Base-by-base conservation (phyloP, 306 rosid genomes). In the Quillaja saponaria region DNA sequence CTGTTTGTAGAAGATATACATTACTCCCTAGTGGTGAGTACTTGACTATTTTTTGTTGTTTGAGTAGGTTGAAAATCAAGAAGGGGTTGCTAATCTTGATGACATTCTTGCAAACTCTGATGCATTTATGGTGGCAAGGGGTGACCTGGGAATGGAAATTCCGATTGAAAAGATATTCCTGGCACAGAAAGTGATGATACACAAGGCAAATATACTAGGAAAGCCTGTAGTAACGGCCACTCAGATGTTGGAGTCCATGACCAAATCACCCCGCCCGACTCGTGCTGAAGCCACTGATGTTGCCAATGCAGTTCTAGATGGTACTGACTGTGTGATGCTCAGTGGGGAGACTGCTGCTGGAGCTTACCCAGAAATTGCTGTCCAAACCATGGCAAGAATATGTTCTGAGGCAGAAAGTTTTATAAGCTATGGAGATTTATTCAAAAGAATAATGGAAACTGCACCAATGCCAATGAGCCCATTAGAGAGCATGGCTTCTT, bases 271-370 rank as follows among this genome's bases (percentile, higher is more conserved):
- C 6, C 64, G 81, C 34, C 85, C 85, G 13, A 80, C 81, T 0
- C 71, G 85, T 6, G 85, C 85, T 13, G 81, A 80, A 68, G 81
- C 79, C 49, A 80, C 85, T 13, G 85, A 80, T 49, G 85, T 76
- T 21, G 85, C 85, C 39, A 76, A 80, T 64, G 81, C 85, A 19
- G 85, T 80, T 31, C 82, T 80, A 15, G 85, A 76, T 13, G 85
- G 81, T 5, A 52, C 78, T 4, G 80, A 79, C 35, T 73, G 80
- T 8, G 76, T 79, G 16, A 73, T 75, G 71, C 66, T 79, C 6
- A 76, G 80, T 6, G 80, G 80, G 5, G 84, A 79, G 69, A 79
- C 80, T 6, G 77, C 76, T 17, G 65, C 78, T 0, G 80, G 84
- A 34, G 49, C 72, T 34, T 79, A 79, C 53, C 84, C 80, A 7